Evolutionary conservation across 805 yeast species (phyloP), one percentile per base, ranked within the genome.

Genomic region (Cyberlindnera bimundalis): DNA sequence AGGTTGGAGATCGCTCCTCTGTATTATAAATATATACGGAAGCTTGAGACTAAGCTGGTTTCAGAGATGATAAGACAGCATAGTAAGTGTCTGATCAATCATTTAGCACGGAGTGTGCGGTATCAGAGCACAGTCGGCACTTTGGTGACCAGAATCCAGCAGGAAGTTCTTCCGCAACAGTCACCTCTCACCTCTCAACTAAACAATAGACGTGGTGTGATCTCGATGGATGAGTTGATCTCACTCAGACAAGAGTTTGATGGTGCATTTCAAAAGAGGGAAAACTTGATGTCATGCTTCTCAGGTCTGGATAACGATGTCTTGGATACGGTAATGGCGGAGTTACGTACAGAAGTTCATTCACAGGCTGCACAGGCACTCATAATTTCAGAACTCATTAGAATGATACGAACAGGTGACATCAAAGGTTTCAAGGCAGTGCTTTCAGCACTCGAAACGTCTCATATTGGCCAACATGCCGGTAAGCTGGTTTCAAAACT

Each of bases 391-490:
- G 47, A 43, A 12, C 14, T 43, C 21, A 12, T 39, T n/a, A 9
- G 38, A 21, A 33, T 39, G 43, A 32, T 29, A n/a, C 37, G 36
- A 2, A 32, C 37, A 26, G 42, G 40, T 7, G 43, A 39, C 13
- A 6, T 23, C 3, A 16, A 24, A 3, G 17, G 17, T 2, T 43
- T 42, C 35, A 40, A 30, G 24, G n/a, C 15, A 2, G 32, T 28
- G 6, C 7, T 43, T 8, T 14, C 20, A 2, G 7, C 12, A 1
- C 16, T 43, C 11, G 29, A 30, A 2, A 37, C 39, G 6, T 30
- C 12, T 11, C 6, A 28, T 20, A 29, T 41, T 19, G 51, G 51
- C 2, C 20, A 17, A 0, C 10, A 18, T 13, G 45, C 45, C 2
- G 43, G 32, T 1, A 39, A 24, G 28, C 12, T 43, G 34, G 30